Percentiles rank a stretch among this genome's conserved stretches.
Evolutionary conservation across 768 basidiomycete species (phyloP).

Genomic region (Kwoniella mangroviensis): DNA sequence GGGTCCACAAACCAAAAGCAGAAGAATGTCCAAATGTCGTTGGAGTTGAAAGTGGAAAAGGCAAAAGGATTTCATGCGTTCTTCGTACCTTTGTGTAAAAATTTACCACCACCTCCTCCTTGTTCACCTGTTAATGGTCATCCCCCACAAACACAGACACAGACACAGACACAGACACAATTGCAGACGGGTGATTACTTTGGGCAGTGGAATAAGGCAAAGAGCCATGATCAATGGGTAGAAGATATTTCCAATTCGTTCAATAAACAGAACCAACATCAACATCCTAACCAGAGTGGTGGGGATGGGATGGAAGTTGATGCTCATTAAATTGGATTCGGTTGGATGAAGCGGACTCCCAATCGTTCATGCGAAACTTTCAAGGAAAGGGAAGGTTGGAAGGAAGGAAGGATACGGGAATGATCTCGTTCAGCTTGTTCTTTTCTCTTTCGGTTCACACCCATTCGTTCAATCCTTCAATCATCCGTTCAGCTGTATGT

Average conservation of each 20-base stretch:
- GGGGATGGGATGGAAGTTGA: slow-evolving; percentile 22
- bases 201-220: slow-evolving; percentile 16
- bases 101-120: slow-evolving; percentile 46
- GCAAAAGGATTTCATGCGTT: slow-evolving; percentile 49
- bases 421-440: too few species aligned
- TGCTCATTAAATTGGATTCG: neutral
- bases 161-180: neutral
- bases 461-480: neutral
- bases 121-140: slow-evolving; percentile 39
- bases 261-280: neutral
- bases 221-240: slow-evolving; percentile 21
- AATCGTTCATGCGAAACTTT: neutral
- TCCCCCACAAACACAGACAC: neutral
- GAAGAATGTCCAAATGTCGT: slow-evolving; percentile 36
- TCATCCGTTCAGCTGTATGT: neutral
- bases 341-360: neutral
- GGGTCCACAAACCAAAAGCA: slow-evolving; percentile 32
- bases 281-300: neutral
- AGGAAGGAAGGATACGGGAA: neutral
- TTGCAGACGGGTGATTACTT: slow-evolving; percentile 17
- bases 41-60: slow-evolving; percentile 46
- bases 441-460: too few species aligned
- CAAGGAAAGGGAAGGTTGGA: neutral
- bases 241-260: slow-evolving; percentile 20
- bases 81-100: slow-evolving; percentile 40